phyloP scores from a whole-genome alignment of 306 rosid genomes.

The Prunus mira region DNA sequence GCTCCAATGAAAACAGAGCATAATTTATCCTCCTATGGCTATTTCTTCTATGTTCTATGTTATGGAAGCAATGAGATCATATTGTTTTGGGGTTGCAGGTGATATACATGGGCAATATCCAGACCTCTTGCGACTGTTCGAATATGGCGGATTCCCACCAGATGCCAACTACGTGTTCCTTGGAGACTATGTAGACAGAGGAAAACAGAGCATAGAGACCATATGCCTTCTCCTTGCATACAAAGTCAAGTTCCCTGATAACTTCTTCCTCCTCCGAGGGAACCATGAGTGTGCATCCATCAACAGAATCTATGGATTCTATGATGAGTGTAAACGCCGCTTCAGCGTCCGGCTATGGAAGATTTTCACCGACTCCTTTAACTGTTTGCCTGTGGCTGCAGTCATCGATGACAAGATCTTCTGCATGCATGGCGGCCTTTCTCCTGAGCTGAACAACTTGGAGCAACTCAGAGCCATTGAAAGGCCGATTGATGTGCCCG shows the following conservation, averaged over 20 bases:
- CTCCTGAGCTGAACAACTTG: conserved; percentile 66
- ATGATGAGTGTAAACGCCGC: conserved; percentile 83
- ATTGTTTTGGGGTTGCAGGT: conserved; percentile 31
- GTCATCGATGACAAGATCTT: conserved; percentile 78
- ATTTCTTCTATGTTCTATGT: background rate
- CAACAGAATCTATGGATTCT: conserved; percentile 83
- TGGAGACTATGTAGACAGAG: conserved; percentile 95
- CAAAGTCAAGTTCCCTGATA: conserved; percentile 75
- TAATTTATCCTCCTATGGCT: background rate
- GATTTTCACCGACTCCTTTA: conserved; percentile 75
- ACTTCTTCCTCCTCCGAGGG: conserved; percentile 80
- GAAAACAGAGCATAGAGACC: conserved; percentile 87
- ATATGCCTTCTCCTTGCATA: conserved; percentile 71
- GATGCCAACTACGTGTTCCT: conserved; percentile 74
- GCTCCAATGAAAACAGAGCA: background rate
- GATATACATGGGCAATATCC: conserved; percentile 95
- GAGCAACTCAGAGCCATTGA: conserved; percentile 59
- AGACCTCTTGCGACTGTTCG: conserved; percentile 73
- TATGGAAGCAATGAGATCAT: background rate
- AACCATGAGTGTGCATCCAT: conserved; percentile 94
- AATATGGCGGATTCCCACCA: conserved; percentile 86
- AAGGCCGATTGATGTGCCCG: conserved; percentile 87
- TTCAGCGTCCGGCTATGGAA: conserved; percentile 88
- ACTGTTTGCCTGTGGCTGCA: conserved; percentile 81
- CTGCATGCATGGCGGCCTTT: conserved; percentile 93